Evolutionary conservation across 805 yeast species (phyloP).

Genomic region (Spathaspora sp.): DNA sequence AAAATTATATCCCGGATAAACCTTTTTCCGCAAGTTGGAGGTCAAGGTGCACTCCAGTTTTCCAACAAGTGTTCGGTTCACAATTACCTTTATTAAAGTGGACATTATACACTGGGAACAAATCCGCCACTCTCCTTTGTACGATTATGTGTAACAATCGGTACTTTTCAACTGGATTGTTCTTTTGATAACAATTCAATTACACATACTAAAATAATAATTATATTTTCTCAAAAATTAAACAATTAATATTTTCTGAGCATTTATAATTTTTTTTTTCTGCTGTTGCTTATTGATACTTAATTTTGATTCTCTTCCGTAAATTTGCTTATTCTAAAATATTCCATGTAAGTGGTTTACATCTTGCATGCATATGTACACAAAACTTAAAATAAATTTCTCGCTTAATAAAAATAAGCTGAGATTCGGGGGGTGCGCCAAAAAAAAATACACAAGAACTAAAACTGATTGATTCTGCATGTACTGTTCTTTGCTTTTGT

Average conservation of each 20-base stretch:
- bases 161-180: neutral
- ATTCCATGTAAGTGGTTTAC: neutral
- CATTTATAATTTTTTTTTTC: neutral
- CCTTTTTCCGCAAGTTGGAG: neutral
- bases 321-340: conserved; percentile 1
- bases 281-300: neutral
- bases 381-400: neutral
- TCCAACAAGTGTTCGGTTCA: neutral
- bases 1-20: neutral
- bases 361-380: conserved; percentile 2
- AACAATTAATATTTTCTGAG: neutral
- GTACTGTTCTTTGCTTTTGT: neutral
- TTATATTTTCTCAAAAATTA: neutral
- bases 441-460: neutral
- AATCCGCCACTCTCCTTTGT: neutral
- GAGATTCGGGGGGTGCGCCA: neutral
- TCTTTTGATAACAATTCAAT: neutral
- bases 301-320: neutral
- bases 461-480: neutral
- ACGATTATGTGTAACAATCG: neutral
- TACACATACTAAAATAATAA: neutral
- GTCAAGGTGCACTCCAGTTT: neutral
- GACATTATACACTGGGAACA: neutral
- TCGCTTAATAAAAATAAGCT: conserved; percentile 1
- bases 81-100: neutral